Percentiles rank a stretch among this genome's conserved stretches.
phyloP scores from a whole-genome alignment of 2,329 filamentous ascomycete species.

The Aspergillus quadricinctus region DNA sequence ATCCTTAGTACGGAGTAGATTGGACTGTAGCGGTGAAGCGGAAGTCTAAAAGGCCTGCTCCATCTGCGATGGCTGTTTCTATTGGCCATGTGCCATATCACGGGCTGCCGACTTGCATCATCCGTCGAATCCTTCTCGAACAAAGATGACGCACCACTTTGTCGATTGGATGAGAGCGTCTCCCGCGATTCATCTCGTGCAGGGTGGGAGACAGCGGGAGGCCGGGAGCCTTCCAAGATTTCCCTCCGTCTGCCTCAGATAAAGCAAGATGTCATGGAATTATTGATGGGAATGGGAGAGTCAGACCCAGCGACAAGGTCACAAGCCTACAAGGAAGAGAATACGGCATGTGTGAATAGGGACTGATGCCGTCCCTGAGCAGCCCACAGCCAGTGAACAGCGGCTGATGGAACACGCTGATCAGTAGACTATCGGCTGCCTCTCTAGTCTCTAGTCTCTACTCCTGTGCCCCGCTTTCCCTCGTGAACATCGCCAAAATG shows the following conservation, averaged over 20 bases:
- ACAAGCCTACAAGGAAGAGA: background rate
- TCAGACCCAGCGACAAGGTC: background rate
- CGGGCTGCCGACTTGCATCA: conserved; percentile 10
- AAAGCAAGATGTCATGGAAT: too few species aligned
- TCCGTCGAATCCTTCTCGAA: background rate
- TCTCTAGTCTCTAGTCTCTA: too few species aligned
- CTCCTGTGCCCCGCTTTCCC: conserved; percentile 12
- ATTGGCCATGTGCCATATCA: conserved; percentile 1
- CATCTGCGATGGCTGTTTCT: background rate
- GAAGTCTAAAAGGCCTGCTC: background rate
- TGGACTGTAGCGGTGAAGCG: conserved; percentile 22
- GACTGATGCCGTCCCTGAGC: conserved; percentile 2
- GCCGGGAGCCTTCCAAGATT: background rate
- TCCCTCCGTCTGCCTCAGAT: background rate
- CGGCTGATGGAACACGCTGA: background rate
- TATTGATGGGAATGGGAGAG: too few species aligned
- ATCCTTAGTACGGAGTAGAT: too few species aligned
- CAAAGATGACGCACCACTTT: conserved; percentile 6
- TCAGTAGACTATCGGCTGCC: conserved; percentile 1
- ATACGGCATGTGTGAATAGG: background rate
- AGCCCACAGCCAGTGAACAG: conserved; percentile 11
- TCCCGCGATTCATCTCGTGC: conserved; percentile 4
- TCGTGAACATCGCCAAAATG: conserved; percentile 11
- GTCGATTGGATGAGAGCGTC: conserved; percentile 9
- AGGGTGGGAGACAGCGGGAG: conserved; percentile 2